Evolutionary conservation across 768 basidiomycete genomes (phyloP).

Genomic region (Termitomyces sp.): DNA sequence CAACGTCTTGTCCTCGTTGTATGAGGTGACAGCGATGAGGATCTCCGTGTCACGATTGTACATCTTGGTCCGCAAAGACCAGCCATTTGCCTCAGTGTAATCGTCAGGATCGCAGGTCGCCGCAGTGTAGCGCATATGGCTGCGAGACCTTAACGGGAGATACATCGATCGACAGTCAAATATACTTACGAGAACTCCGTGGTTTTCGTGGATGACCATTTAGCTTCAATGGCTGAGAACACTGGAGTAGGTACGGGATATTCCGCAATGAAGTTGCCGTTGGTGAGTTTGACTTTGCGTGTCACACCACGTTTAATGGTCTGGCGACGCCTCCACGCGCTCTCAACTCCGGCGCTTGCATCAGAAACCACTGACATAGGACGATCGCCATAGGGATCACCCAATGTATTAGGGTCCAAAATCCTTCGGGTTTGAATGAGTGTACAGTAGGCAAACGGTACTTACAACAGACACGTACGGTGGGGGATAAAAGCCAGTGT

Average conservation of each 20-base stretch:
- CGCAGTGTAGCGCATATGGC: slow-evolving; percentile 93
- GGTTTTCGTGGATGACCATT: slow-evolving; percentile 65
- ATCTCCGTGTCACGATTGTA: slow-evolving; percentile 91
- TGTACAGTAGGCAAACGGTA: not conserved
- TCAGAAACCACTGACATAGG: slow-evolving; percentile 48
- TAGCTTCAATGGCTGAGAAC: slow-evolving; percentile 73
- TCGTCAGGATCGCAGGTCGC: slow-evolving; percentile 92
- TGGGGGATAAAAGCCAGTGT: slow-evolving; percentile 70
- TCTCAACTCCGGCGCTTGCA: slow-evolving; percentile 52
- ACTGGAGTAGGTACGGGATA: slow-evolving; percentile 86
- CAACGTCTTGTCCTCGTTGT: slow-evolving; percentile 91
- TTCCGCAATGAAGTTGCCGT: slow-evolving; percentile 90
- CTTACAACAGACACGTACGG: slow-evolving; percentile 42
- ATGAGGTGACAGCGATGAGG: slow-evolving; percentile 90
- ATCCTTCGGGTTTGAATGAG: slow-evolving; percentile 22
- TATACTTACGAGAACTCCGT: slow-evolving; percentile 85
- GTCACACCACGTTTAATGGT: slow-evolving; percentile 90
- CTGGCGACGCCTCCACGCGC: slow-evolving; percentile 71
- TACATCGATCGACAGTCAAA: not conserved
- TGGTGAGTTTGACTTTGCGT: slow-evolving; percentile 89
- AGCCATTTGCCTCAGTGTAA: slow-evolving; percentile 74
- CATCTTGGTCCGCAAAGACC: slow-evolving; percentile 75
- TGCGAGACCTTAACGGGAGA: slow-evolving; percentile 17
- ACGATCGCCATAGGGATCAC: slow-evolving; percentile 57
- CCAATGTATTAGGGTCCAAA: slow-evolving; percentile 55